Evolutionary conservation across 202 grass and related monocot genomes (phyloP).

Genomic region (Schoenoplectus tabernaemontani): DNA sequence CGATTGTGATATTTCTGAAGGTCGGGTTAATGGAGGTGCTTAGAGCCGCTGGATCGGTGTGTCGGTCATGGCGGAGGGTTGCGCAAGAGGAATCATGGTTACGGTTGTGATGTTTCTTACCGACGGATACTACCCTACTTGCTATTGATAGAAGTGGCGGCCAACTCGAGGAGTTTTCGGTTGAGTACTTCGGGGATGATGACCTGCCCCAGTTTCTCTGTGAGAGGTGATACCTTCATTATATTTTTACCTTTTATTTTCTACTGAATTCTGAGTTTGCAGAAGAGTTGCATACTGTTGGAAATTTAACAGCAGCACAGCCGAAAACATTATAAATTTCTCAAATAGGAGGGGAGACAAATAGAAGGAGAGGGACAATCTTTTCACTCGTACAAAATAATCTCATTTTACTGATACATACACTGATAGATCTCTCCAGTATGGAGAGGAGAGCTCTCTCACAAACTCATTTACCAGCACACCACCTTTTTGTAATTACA

Average conservation of each 20-base stretch:
- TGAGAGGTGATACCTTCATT: neutral
- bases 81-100: conserved; percentile 4
- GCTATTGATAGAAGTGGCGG: conserved; percentile 12
- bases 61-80: conserved; percentile 15
- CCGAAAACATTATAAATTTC: too few relatives aligned
- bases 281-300: neutral
- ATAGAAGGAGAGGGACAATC: too few relatives aligned
- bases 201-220: conserved; percentile 12
- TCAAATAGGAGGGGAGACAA: too few relatives aligned
- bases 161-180: conserved; percentile 17
- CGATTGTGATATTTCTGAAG: conserved; percentile 6
- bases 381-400: too few relatives aligned
- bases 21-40: conserved; percentile 7
- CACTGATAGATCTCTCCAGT: too few relatives aligned
- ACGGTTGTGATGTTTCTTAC: neutral
- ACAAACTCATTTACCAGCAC: too few relatives aligned
- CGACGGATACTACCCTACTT: neutral
- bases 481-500: too few relatives aligned
- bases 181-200: conserved; percentile 1
- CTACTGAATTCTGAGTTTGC: neutral
- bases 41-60: conserved; percentile 5
- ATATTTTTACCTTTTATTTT: neutral
- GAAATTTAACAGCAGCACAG: too few relatives aligned
- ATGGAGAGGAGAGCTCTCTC: too few relatives aligned
- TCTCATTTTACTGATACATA: too few relatives aligned